Evolutionary conservation across 768 basidiomycete species (phyloP), one percentile per base, ranked within the genome.

Genomic region (Lactarius sanguifluus): DNA sequence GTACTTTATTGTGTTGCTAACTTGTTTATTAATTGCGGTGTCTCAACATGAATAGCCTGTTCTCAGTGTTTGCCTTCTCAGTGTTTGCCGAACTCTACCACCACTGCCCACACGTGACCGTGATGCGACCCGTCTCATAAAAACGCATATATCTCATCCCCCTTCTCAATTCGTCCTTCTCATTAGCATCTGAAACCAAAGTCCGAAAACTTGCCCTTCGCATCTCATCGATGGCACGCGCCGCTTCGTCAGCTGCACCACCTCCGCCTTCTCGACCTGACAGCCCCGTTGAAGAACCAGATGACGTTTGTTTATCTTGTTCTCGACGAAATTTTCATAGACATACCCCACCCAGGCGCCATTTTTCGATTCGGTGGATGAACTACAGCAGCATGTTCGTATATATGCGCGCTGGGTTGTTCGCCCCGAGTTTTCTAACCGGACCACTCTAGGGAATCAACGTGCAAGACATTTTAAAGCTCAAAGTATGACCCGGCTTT

Each of bases 391-490:
- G 2, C 75, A 75, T 67, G 76, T 75, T 47, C 61, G 59, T 38
- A 55, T 61, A 69, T 69, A 70, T 70, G 63, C 56, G 40, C 52
- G 1, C 58, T 20, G 18, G 62, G n/a, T 45, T n/a, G 50, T 40
- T 28, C 32, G n/a, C 36, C 7, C 32, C 16, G 34, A 52, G 23
- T 66, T 32, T 62, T 50, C 54, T 64, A 23, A 50, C 54, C 30
- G 1, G 5, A 55, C 55, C 40, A 62, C 16, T 32, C 47, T 71
- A 96, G 94, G 94, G 95, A 16, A 96, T 96, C 76, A 96, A 95
- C 70, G 88, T 94, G 32, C 94, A 96, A 80, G 96, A 98, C 74
- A 97, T 98, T 64, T 76, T 90, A 59, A 98, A 98, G 78, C 86
- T 98, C 68, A 97, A 97, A 79, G 92, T 88, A 56, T 62, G 41